A percentile compares a stretch with the other conserved stretches of the same genome.
These are phyloP conservation scores for Iberis pinnata DNA, from an alignment of 345 rosid genomes.

Conservation along the genomic window DNA sequence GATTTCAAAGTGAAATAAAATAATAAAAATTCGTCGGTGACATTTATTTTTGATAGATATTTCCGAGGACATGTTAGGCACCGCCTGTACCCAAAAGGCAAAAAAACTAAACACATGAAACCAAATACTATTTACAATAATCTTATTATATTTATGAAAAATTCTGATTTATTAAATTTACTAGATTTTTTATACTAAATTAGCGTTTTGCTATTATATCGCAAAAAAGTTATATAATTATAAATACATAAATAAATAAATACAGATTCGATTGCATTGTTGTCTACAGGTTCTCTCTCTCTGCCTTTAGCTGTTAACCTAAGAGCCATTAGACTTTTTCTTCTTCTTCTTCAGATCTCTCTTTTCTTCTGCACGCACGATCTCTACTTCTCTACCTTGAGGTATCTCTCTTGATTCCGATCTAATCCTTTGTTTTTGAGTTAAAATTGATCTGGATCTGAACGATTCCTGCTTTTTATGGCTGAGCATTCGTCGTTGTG, in stretches of 20 bases:
- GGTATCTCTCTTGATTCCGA: slow-evolving; percentile 7
- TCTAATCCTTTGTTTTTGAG: background rate
- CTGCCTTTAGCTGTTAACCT: slow-evolving; percentile 6
- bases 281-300: slow-evolving; percentile 17
- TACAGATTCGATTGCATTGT: slow-evolving; percentile 13
- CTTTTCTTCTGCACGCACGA: background rate
- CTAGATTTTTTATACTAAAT: background rate
- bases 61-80: slow-evolving; percentile 20
- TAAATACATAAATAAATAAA: slow-evolving; percentile 4
- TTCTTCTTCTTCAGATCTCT: slow-evolving; percentile 24
- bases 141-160: no score
- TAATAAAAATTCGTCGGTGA: background rate
- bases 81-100: slow-evolving; percentile 18
- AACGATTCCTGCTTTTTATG: background rate
- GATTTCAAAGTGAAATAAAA: no score
- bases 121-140: background rate
- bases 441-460: slow-evolving; percentile 20
- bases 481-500: background rate
- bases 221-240: background rate
- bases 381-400: slow-evolving; percentile 12
- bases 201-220: slow-evolving; percentile 13
- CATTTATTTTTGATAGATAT: slow-evolving; percentile 10
- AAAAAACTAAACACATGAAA: background rate
- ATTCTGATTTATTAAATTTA: background rate
- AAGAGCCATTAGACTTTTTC: slow-evolving; percentile 14